Conservation (phyloP, 2,329 filamentous ascomycete species). For the Kalmusia sp. region DNA sequence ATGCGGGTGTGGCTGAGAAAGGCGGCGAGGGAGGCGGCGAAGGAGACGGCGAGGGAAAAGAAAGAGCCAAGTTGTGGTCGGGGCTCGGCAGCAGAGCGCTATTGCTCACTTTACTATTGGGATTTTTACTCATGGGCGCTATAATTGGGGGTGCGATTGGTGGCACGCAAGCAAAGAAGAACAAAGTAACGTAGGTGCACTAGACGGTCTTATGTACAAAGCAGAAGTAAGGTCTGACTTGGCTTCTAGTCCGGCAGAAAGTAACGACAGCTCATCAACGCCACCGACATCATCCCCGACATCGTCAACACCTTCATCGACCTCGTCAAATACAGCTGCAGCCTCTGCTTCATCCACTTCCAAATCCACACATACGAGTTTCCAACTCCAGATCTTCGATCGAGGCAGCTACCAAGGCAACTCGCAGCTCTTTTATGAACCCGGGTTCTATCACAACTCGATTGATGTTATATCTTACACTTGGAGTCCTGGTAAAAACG, state of each 20-base stretch:
- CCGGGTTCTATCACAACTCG: not conserved
- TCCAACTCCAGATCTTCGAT: not conserved
- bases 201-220: no score
- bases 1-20: not conserved
- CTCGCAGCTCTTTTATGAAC: not conserved
- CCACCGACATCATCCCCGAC: not conserved
- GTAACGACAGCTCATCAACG: not conserved
- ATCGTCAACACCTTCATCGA: not conserved
- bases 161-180: not conserved
- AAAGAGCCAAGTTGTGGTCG: not conserved
- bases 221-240: no score
- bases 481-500: not conserved
- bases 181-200: not conserved
- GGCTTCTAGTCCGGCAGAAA: not conserved
- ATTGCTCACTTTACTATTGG: not conserved
- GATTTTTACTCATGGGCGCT: not conserved
- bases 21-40: not conserved
- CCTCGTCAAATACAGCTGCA: not conserved
- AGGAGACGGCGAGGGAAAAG: no score
- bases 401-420: no score
- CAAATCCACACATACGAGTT: not conserved
- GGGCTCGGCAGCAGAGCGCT: not conserved
- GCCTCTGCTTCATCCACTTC: not conserved
- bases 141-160: not conserved
- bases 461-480: not conserved